Conservation (phyloP, 208 protist species). For the Acanthamoeba lenticulata region DNA sequence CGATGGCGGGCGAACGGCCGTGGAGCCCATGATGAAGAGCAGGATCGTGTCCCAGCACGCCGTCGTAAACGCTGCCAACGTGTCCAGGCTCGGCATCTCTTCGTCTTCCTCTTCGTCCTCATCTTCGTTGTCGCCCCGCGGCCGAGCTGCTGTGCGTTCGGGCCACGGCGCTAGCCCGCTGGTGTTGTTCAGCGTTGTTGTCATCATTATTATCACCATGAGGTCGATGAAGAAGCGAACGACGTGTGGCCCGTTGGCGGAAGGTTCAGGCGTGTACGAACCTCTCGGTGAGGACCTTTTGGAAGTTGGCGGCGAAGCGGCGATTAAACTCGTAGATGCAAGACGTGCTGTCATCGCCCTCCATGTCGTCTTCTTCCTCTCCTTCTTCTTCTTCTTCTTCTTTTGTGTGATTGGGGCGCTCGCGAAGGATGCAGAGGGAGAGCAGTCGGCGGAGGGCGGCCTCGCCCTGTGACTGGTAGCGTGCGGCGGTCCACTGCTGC, state of each 20-base stretch:
- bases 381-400: neutral
- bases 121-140: neutral
- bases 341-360: neutral
- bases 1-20: neutral
- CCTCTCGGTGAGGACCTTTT: constrained; percentile 32
- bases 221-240: neutral
- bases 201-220: neutral
- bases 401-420: neutral
- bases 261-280: neutral
- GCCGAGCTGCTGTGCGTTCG: neutral
- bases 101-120: neutral
- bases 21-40: constrained; percentile 26
- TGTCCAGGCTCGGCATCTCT: neutral
- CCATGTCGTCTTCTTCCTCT: neutral
- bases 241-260: neutral
- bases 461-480: neutral
- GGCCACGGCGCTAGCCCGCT: neutral
- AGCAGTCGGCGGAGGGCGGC: neutral
- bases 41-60: neutral
- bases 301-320: neutral
- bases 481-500: neutral
- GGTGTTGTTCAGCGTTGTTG: neutral
- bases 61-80: neutral
- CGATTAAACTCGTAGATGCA: neutral
- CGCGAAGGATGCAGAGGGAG: constrained; percentile 17